Evolutionary conservation across 208 protist species (phyloP).

Genomic region (Trichomonas tenax): DNA sequence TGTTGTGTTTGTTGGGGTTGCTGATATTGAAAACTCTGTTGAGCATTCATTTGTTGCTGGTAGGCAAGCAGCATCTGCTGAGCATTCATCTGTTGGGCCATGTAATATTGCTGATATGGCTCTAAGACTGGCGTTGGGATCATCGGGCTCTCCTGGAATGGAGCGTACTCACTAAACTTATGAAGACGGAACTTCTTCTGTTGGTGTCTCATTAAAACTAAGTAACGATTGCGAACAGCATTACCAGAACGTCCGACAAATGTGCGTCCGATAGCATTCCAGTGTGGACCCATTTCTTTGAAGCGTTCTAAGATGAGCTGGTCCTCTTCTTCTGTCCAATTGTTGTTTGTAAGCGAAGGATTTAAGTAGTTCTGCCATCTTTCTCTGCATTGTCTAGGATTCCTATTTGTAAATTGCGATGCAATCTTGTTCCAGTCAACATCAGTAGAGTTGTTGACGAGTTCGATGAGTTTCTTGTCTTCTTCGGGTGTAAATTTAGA

Average conservation of each 20-base stretch:
- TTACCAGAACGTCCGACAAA: not conserved
- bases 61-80: not conserved
- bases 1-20: not conserved
- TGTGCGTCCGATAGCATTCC: not conserved
- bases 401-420: not conserved
- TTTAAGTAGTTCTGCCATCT: not conserved
- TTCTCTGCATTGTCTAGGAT: not conserved
- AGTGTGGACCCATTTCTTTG: not conserved
- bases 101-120: not conserved
- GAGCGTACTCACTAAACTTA: not conserved
- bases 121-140: not conserved
- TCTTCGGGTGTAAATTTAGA: not conserved
- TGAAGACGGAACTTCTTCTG: not conserved
- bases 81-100: not conserved
- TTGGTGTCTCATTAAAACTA: not conserved
- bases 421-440: not conserved
- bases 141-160: not conserved
- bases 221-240: not conserved
- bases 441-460: not conserved
- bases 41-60: not conserved
- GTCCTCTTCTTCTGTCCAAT: not conserved
- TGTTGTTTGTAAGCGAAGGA: not conserved
- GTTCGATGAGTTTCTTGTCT: not conserved
- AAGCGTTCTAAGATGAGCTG: not conserved
- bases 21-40: not conserved